These are phyloP conservation scores for Dioszegia crocea DNA, from an alignment of 768 basidiomycete species.

Conservation along the genomic window DNA sequence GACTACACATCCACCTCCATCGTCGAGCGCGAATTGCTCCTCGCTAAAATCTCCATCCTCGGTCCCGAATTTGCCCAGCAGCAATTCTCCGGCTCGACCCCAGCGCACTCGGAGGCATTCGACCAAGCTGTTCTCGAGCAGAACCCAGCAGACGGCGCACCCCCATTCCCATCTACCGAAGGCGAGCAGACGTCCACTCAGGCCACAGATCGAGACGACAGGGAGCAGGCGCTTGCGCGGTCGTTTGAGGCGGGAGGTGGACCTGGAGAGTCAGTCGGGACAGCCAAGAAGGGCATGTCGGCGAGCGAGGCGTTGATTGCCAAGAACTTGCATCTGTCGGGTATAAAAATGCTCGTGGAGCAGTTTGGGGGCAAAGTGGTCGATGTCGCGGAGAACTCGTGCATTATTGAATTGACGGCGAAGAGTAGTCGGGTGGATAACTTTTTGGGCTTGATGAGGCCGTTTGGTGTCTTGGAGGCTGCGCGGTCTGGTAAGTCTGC, in stretches of 20 bases:
- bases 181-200: slow-evolving; percentile 24
- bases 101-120: slow-evolving; percentile 70
- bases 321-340: slow-evolving; percentile 83
- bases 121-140: slow-evolving; percentile 39
- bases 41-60: slow-evolving; percentile 94
- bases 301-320: slow-evolving; percentile 80
- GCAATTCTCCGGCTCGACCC: slow-evolving; percentile 57
- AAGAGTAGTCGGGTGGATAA: slow-evolving; percentile 89
- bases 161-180: slow-evolving; percentile 71
- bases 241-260: slow-evolving; percentile 62
- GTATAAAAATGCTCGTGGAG: slow-evolving; percentile 73
- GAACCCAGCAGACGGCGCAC: slow-evolving; percentile 57
- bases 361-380: slow-evolving; percentile 93
- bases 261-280: slow-evolving; percentile 44
- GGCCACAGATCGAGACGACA: slow-evolving; percentile 57
- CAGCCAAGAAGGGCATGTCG: slow-evolving; percentile 10
- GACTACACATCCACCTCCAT: slow-evolving; percentile 92
- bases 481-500: slow-evolving; percentile 79
- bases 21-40: slow-evolving; percentile 87
- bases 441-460: slow-evolving; percentile 83
- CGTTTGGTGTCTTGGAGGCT: slow-evolving; percentile 92
- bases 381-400: slow-evolving; percentile 88
- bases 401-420: slow-evolving; percentile 90
- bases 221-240: slow-evolving; percentile 68
- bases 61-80: slow-evolving; percentile 95